Conservation (phyloP, 2,329 filamentous ascomycete genomes). For the Aspergillus aculeatinus region DNA sequence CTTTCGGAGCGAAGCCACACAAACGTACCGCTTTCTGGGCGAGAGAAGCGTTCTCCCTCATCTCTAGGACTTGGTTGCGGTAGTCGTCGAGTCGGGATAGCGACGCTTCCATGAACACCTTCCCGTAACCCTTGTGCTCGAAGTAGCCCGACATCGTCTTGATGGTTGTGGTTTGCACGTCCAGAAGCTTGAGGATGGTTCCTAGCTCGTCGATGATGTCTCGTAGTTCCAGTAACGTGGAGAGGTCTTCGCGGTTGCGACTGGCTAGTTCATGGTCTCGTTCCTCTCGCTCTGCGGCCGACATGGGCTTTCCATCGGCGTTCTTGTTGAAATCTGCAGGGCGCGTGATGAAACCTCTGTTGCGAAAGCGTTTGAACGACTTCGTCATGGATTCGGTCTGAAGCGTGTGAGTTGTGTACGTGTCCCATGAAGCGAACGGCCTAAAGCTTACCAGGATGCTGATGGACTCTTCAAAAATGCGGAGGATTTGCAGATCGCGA, state of each 20-base stretch:
- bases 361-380: constrained; percentile 62
- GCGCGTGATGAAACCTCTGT: constrained; percentile 54
- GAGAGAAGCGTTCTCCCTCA: constrained; percentile 58
- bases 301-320: constrained; percentile 31
- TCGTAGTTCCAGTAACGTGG: constrained; percentile 61
- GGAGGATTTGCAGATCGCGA: constrained; percentile 62
- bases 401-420: neutral
- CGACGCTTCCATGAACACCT: constrained; percentile 54
- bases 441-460: constrained; percentile 54
- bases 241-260: constrained; percentile 63
- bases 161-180: constrained; percentile 56
- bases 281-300: constrained; percentile 39
- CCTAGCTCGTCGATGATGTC: constrained; percentile 65
- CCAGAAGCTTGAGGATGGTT: constrained; percentile 58
- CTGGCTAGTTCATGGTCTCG: constrained; percentile 51
- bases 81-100: constrained; percentile 57
- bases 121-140: constrained; percentile 42
- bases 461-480: constrained; percentile 66
- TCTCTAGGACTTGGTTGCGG: constrained; percentile 54
- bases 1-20: too few species aligned
- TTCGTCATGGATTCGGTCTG: constrained; percentile 63
- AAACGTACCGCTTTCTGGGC: constrained; percentile 57
- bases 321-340: constrained; percentile 33
- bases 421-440: neutral
- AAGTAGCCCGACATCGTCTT: constrained; percentile 39